Evolutionary conservation across 148 eudicot genomes (phyloP), one percentile per base, ranked within the genome.

Genomic region (Persicaria tinctoria): DNA sequence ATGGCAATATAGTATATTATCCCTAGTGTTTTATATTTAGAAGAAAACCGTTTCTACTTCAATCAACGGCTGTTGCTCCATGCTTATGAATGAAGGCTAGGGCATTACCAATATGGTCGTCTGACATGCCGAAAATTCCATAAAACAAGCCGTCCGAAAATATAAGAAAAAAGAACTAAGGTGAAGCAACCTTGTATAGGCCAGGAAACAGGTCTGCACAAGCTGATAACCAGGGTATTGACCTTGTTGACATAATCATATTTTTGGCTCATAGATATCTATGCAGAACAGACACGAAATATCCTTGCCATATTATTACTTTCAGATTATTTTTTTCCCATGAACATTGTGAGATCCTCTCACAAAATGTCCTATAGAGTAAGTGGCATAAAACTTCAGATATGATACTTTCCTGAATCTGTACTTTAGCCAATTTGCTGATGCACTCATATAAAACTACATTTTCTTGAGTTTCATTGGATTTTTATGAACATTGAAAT

Each of bases 1-100:
- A 57, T 57, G 63, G 3, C 9, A 18, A 57, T 53, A 57, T 57
- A 11, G 20, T 57, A 16, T 16, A 57, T 1, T 17, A 57, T 57
- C 17, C 1, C 27, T 18, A 32, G 41, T 32, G 27, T 17, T 6
- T 17, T 56, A 56, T 27, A 17, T 9, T 57, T 17, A 57, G 8
- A 57, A 57, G 3, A 27, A 57, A 14, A 57, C 8, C 10, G 8
- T 18, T 6, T 56, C 18, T 18, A n/a, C 18, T 57, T 54, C n/a
- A 16, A 14, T 18, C 59, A n/a, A 16, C 11, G 41, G 44, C 41
- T 27, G 44, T 23, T 60, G 13, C 13, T 60, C 27, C 44, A 20
- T 23, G 68, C 70, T 44, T 66, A 66, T 41, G n/a, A 27, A 23
- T 63, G 46, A 63, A 63, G 69, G 70, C 12, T 6, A 66, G 38